Conservation (phyloP, 257 asterid genomes). For the Penstemon eatonii region DNA sequence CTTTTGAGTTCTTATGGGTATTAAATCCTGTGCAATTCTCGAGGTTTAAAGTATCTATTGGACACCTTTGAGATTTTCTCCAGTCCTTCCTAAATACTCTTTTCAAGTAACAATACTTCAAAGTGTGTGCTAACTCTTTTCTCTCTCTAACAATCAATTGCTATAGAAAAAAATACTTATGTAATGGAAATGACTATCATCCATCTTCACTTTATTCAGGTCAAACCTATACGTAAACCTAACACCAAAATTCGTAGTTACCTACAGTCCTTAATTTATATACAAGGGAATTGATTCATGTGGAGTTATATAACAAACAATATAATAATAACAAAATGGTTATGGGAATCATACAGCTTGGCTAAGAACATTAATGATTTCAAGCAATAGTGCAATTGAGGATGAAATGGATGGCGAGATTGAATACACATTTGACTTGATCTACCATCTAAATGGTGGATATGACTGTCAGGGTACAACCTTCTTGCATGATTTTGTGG, state of each 20-base stretch:
- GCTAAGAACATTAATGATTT: slow-evolving; percentile 3
- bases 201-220: background rate
- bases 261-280: no score
- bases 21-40: background rate
- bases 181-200: background rate
- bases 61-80: background rate
- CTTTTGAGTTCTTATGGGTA: background rate
- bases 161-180: background rate
- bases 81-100: background rate
- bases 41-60: background rate
- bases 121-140: background rate
- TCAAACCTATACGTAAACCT: background rate
- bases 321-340: background rate
- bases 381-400: slow-evolving; percentile 5
- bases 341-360: background rate
- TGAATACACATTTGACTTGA: slow-evolving; percentile 2
- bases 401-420: background rate
- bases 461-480: background rate
- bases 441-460: background rate
- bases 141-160: background rate
- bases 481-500: slow-evolving; percentile 6
- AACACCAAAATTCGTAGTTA: no score
- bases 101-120: background rate
- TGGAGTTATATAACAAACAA: slow-evolving; percentile 2
- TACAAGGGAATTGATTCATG: background rate